phyloP scores from a whole-genome alignment of 1,139 yeast genomes.

The Kodamaea ohmeri region DNA sequence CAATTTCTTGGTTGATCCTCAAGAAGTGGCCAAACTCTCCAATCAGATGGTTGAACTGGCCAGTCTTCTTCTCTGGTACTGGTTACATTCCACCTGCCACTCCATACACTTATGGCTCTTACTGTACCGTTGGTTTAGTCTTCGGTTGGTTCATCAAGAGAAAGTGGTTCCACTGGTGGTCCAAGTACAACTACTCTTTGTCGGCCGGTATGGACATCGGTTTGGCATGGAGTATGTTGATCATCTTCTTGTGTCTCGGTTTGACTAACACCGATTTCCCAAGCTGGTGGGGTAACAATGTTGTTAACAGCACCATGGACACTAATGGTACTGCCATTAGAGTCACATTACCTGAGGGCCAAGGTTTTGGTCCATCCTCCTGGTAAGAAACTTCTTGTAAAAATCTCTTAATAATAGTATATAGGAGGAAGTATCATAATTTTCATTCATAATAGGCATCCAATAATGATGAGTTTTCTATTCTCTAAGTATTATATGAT shows the following conservation, averaged over 20 bases:
- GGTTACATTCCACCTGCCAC: slow-evolving; percentile 50
- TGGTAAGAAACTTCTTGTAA: slow-evolving; percentile 17
- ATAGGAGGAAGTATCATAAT: neutral
- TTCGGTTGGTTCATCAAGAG: slow-evolving; percentile 37
- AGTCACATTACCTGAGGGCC: slow-evolving; percentile 15
- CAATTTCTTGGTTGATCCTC: slow-evolving; percentile 46
- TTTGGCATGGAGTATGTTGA: slow-evolving; percentile 48
- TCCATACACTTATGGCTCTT: slow-evolving; percentile 42
- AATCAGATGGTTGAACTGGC: slow-evolving; percentile 46
- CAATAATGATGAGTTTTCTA: no score
- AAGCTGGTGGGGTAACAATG: slow-evolving; percentile 61
- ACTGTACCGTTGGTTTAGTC: slow-evolving; percentile 34
- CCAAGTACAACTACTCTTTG: slow-evolving; percentile 58
- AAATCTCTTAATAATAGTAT: neutral
- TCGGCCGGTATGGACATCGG: slow-evolving; percentile 60
- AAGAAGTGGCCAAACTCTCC: slow-evolving; percentile 48
- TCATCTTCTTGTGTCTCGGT: slow-evolving; percentile 43
- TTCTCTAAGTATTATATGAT: no score
- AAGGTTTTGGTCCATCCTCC: slow-evolving; percentile 22
- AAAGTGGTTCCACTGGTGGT: slow-evolving; percentile 58
- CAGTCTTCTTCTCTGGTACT: slow-evolving; percentile 48
- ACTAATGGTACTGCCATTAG: slow-evolving; percentile 15
- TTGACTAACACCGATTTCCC: slow-evolving; percentile 32
- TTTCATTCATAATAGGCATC: slow-evolving; percentile 3
- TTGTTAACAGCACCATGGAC: slow-evolving; percentile 28